Evolutionary conservation across 768 basidiomycete species (phyloP).

Genomic region (Pulveroboletus sp.): DNA sequence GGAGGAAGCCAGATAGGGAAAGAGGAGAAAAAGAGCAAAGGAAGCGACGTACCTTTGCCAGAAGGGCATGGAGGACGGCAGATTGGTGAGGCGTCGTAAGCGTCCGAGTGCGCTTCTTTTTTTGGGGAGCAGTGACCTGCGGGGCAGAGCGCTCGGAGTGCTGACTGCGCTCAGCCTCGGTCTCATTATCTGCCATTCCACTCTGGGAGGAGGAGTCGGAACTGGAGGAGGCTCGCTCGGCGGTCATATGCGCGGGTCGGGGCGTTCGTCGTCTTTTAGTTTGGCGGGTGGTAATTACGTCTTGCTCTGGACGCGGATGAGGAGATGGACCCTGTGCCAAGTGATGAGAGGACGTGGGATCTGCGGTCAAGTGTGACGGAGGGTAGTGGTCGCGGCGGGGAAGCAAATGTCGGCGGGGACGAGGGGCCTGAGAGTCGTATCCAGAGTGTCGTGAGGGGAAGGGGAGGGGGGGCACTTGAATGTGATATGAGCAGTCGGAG

Average conservation of each 20-base stretch:
- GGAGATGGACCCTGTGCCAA: slow-evolving; percentile 11
- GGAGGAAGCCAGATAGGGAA: background rate
- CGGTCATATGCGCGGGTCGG: slow-evolving; percentile 17
- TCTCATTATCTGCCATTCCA: slow-evolving; percentile 57
- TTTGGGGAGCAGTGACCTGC: slow-evolving; percentile 32
- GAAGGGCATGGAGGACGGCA: slow-evolving; percentile 77
- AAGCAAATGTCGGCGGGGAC: background rate
- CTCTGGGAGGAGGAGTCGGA: slow-evolving; percentile 47
- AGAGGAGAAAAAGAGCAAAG: background rate
- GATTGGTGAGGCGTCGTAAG: slow-evolving; percentile 87
- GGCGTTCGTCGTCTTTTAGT: slow-evolving; percentile 18
- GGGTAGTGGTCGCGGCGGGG: background rate
- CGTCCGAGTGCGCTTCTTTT: slow-evolving; percentile 76
- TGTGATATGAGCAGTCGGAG: slow-evolving; percentile 23
- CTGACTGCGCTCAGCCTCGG: slow-evolving; percentile 42
- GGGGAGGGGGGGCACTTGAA: slow-evolving; percentile 13
- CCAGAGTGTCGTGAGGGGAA: slow-evolving; percentile 17
- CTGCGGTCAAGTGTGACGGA: slow-evolving; percentile 3
- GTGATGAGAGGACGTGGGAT: slow-evolving; percentile 14
- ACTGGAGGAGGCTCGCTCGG: slow-evolving; percentile 22
- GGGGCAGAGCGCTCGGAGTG: slow-evolving; percentile 34
- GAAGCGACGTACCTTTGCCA: slow-evolving; percentile 62
- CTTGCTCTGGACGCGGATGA: slow-evolving; percentile 12
- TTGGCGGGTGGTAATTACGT: slow-evolving; percentile 19
- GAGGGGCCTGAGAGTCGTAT: slow-evolving; percentile 11